phyloP scores from a whole-genome alignment of 805 yeast genomes.

The Pichia cephalocereana region DNA sequence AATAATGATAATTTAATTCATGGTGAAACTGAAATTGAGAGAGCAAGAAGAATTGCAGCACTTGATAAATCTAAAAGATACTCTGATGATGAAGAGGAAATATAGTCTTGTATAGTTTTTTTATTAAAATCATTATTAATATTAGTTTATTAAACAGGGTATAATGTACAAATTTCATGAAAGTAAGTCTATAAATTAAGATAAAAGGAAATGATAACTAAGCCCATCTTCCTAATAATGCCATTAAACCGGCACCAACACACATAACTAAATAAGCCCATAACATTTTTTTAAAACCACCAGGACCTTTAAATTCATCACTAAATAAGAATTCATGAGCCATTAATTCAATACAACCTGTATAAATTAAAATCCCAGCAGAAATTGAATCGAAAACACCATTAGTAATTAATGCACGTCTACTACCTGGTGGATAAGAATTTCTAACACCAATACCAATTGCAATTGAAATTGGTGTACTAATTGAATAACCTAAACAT shows the following conservation, averaged over 20 bases:
- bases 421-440: conserved; percentile 49
- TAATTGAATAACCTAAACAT: conserved; percentile 40
- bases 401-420: conserved; percentile 51
- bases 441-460: conserved; percentile 70
- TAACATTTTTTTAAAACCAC: conserved; percentile 42
- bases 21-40: conserved; percentile 19
- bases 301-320: conserved; percentile 54
- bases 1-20: not conserved
- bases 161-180: not conserved
- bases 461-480: conserved; percentile 70
- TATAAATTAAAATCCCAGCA: conserved; percentile 68
- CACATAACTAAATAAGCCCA: conserved; percentile 46
- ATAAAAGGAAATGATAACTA: conserved; percentile 15
- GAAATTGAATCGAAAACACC: conserved; percentile 72
- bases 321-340: conserved; percentile 66
- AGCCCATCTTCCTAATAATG: conserved; percentile 69
- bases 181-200: not conserved
- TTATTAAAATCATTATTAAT: no score
- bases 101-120: not conserved
- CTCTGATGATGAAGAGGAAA: conserved; percentile 30
- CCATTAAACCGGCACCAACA: conserved; percentile 70
- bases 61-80: conserved; percentile 21
- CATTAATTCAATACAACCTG: conserved; percentile 71
- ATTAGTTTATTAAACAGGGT: not conserved
- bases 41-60: conserved; percentile 24